Evolutionary conservation across 2,329 filamentous ascomycete species (phyloP).

Genomic region (Colletotrichum zoysiae): DNA sequence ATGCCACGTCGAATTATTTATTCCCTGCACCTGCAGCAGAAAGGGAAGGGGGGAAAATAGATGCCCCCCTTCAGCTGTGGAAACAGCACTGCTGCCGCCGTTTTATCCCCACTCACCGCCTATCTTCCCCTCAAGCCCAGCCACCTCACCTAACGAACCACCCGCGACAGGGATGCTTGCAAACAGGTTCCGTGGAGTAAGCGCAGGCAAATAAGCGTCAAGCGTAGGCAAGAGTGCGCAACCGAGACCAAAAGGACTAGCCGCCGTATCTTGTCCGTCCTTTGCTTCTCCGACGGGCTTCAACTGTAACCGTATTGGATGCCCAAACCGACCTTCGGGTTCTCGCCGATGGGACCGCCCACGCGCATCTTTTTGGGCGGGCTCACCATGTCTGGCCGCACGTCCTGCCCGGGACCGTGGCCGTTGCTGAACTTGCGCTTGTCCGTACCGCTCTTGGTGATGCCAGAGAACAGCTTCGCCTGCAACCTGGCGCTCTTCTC

Average conservation of each 20-base stretch:
- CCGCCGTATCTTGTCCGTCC: too few species aligned
- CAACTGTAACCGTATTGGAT: slow-evolving; percentile 60
- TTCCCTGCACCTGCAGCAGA: slow-evolving; percentile 32
- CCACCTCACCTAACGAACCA: slow-evolving; percentile 35
- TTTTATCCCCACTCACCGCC: slow-evolving; percentile 42
- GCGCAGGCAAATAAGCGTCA: background rate
- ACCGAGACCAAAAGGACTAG: background rate
- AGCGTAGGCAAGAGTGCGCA: background rate
- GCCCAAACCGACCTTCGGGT: slow-evolving; percentile 62
- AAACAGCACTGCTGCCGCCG: slow-evolving; percentile 36
- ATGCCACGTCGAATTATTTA: slow-evolving; percentile 31
- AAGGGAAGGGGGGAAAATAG: background rate
- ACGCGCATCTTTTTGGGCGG: slow-evolving; percentile 66
- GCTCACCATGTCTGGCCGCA: slow-evolving; percentile 54
- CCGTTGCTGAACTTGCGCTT: slow-evolving; percentile 65
- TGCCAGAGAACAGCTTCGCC: slow-evolving; percentile 62
- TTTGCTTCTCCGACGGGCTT: background rate
- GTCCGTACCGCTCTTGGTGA: slow-evolving; percentile 58
- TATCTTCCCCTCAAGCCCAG: slow-evolving; percentile 29
- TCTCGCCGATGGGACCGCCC: slow-evolving; percentile 53
- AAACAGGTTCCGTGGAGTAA: background rate
- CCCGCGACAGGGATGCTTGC: slow-evolving; percentile 7
- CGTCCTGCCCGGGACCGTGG: slow-evolving; percentile 47
- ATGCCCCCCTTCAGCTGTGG: background rate
- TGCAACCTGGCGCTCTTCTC: slow-evolving; percentile 64